Percentiles rank a stretch among this genome's conserved stretches.
Evolutionary conservation across 164 flowering plant genomes (phyloP).

Genomic region (Chimonanthus salicifolius): DNA sequence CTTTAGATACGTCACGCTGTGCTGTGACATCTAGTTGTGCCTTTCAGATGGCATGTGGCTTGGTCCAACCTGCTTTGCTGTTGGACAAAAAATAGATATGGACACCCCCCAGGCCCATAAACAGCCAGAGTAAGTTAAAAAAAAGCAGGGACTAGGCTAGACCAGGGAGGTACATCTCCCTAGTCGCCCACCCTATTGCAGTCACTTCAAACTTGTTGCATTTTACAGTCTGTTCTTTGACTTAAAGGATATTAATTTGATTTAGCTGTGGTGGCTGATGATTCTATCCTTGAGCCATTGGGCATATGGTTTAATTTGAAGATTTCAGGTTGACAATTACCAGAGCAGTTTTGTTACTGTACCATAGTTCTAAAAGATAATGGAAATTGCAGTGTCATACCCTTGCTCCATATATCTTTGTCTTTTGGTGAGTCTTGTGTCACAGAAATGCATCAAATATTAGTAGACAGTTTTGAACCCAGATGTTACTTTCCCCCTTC

Average conservation of each 20-base stretch:
- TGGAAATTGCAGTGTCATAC: not conserved
- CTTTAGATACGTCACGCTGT: no score
- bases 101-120: no score
- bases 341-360: not conserved
- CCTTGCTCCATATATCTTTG: not conserved
- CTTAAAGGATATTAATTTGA: not conserved
- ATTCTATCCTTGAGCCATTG: not conserved
- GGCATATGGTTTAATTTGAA: not conserved
- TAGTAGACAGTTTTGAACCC: not conserved
- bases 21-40: no score
- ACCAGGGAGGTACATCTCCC: not conserved
- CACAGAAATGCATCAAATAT: not conserved
- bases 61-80: no score
- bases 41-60: no score
- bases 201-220: not conserved
- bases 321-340: not conserved
- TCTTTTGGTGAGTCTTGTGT: not conserved
- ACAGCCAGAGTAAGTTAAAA: no score
- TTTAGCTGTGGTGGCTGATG: not conserved
- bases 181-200: not conserved
- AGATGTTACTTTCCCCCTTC: not conserved
- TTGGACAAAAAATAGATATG: no score
- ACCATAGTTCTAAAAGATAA: not conserved
- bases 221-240: not conserved
- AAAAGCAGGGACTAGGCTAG: no score